Percentiles rank a stretch among this genome's conserved stretches.
Conservation (phyloP, 805 yeast genomes). For the Saccharomycopsis sp. region DNA sequence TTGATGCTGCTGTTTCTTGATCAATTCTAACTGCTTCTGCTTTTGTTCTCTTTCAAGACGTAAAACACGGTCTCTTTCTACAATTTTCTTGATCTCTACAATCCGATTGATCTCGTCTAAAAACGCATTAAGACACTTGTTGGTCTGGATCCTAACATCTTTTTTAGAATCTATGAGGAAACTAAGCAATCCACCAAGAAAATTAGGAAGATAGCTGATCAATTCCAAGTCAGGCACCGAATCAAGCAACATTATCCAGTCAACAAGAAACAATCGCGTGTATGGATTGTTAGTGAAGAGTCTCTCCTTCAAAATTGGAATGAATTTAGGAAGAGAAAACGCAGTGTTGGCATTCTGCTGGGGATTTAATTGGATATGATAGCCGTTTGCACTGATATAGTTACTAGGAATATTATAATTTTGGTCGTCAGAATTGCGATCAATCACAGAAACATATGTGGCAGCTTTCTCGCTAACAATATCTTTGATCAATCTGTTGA, state of each 20-base stretch:
- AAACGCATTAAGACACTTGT: conserved; percentile 64
- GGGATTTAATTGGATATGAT: conserved; percentile 52
- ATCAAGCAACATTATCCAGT: conserved; percentile 90
- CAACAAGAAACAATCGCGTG: conserved; percentile 83
- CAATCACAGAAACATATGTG: conserved; percentile 70
- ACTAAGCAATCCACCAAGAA: conserved; percentile 74
- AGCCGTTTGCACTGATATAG: conserved; percentile 50
- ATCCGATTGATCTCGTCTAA: conserved; percentile 75
- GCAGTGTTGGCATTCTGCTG: conserved; percentile 55
- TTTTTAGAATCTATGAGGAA: conserved; percentile 78
- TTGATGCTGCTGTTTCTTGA: background rate
- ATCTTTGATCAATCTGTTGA: conserved; percentile 86
- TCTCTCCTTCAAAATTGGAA: conserved; percentile 85
- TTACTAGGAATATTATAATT: conserved; percentile 33
- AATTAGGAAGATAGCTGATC: conserved; percentile 80
- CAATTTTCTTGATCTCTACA: conserved; percentile 56
- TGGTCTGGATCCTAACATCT: conserved; percentile 84
- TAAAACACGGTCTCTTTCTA: conserved; percentile 30
- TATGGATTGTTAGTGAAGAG: conserved; percentile 90
- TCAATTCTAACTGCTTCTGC: conserved; percentile 17
- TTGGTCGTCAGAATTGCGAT: conserved; percentile 39
- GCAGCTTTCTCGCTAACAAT: conserved; percentile 93
- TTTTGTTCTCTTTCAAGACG: conserved; percentile 22
- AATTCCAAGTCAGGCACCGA: conserved; percentile 89
- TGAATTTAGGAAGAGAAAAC: conserved; percentile 78